These are phyloP conservation scores for Colletotrichum truncatum DNA, from an alignment of 2,329 filamentous ascomycete species.

Conservation along the genomic window DNA sequence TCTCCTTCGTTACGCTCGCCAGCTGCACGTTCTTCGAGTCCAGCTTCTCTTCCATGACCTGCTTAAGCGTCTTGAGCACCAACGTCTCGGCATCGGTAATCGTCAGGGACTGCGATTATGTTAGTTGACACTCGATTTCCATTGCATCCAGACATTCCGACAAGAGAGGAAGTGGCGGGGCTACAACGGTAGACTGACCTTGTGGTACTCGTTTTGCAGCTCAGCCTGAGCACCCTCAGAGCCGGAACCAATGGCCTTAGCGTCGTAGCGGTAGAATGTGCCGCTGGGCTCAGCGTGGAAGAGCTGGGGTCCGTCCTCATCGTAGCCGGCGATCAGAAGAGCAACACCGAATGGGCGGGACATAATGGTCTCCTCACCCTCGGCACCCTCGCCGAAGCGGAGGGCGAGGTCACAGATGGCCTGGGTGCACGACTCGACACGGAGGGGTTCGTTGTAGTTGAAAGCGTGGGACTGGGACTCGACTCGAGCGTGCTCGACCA, in stretches of 20 bases:
- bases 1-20: constrained; percentile 96
- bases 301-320: constrained; percentile 95
- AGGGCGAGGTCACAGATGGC: constrained; percentile 97
- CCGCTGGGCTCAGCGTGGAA: constrained; percentile 98
- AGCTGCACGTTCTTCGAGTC: constrained; percentile 99
- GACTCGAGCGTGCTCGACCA: constrained; percentile 98
- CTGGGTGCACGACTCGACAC: constrained; percentile 98
- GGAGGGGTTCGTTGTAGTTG: constrained; percentile 95
- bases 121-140: background rate
- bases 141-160: background rate
- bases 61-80: constrained; percentile 97
- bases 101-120: constrained; percentile 74
- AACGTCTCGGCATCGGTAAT: constrained; percentile 93
- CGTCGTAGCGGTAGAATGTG: constrained; percentile 99
- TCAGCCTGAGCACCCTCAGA: constrained; percentile 98
- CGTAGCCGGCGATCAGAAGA: constrained; percentile 93
- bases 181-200: constrained; percentile 64
- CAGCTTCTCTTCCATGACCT: constrained; percentile 99
- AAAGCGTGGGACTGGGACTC: constrained; percentile 97
- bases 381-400: constrained; percentile 95
- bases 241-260: constrained; percentile 97
- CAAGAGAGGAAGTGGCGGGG: no score
- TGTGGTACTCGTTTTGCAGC: constrained; percentile 98
- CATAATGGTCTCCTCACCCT: constrained; percentile 99
- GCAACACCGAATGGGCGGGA: constrained; percentile 96